Evolutionary conservation across 2,329 filamentous ascomycete genomes (phyloP).

Genomic region (Sporothrix dimorphospora): DNA sequence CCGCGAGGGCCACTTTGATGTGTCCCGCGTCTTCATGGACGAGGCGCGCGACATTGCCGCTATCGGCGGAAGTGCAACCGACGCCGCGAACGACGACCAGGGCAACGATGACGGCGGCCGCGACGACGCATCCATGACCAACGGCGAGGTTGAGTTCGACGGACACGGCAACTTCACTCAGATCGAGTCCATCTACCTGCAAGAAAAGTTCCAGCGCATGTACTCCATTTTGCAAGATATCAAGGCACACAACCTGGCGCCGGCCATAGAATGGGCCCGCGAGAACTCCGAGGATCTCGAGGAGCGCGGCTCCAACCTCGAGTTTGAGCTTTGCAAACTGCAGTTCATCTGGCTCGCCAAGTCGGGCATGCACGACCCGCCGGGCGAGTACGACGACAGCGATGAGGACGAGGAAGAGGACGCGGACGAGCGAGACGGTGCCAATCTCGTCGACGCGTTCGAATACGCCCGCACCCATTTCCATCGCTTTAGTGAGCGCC

Average conservation of each 20-base stretch:
- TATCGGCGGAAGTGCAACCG: slow-evolving; percentile 30
- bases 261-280: slow-evolving; percentile 86
- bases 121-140: slow-evolving; percentile 32
- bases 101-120: background rate
- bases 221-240: slow-evolving; percentile 84
- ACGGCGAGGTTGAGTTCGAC: slow-evolving; percentile 39
- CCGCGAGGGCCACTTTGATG: slow-evolving; percentile 88
- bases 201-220: slow-evolving; percentile 83
- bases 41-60: slow-evolving; percentile 57
- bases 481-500: slow-evolving; percentile 71
- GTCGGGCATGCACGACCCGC: slow-evolving; percentile 36
- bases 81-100: background rate
- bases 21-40: slow-evolving; percentile 80
- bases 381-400: slow-evolving; percentile 51
- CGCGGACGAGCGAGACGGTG: slow-evolving; percentile 52
- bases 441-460: slow-evolving; percentile 55
- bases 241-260: slow-evolving; percentile 71
- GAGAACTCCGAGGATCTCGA: slow-evolving; percentile 72
- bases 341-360: slow-evolving; percentile 90
- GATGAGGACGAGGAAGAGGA: slow-evolving; percentile 54
- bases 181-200: slow-evolving; percentile 68
- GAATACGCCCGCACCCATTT: slow-evolving; percentile 78
- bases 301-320: slow-evolving; percentile 83
- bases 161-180: slow-evolving; percentile 45
- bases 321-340: slow-evolving; percentile 89